Evolutionary conservation across 2,329 filamentous ascomycete genomes (phyloP), one percentile per base, ranked within the genome.

Genomic region (Esteya vermicola): DNA sequence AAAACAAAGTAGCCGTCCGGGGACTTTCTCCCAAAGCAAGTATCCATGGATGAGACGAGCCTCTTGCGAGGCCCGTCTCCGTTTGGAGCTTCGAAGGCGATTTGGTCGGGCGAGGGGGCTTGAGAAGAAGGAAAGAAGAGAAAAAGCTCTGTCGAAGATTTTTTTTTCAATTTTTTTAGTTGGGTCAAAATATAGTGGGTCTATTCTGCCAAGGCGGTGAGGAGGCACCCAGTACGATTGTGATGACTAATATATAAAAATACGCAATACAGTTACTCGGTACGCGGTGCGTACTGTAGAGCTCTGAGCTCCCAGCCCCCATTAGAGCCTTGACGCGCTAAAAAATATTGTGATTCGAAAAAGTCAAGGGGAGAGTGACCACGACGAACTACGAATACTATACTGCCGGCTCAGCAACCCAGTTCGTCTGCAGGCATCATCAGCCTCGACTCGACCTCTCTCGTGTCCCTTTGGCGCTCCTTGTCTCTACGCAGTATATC

Each of bases 11-110:
- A 41, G 33, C 45, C 79, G 88, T 95, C 89, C 89, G 89, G 89
- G 89, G 89, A 96, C 89, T 96, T 96, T 96, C 89, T 94, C 89
- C 89, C 86, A 91, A 95, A 95, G 88, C 88, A 58, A 30, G 25
- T 19, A n/a, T 14, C 53, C 48, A 51, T 55, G 47, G n/a, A 37
- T 45, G 51, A 55, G 53, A 57, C 48, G 54, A 57, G 57, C 30
- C 32, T 22, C 19, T 4, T 63, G 50, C 60, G 53, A 52, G 52
- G 58, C 54, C 52, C 54, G 56, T 74, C 70, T 82, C 85, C 81
- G 85, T 93, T 67, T 81, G 84, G 86, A 85, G 88, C 89, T 95
- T 94, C 81, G 86, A 93, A 78, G 81, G 88, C 89, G 89, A 95
- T 94, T 85, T 85, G 85, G 45, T 95, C 77, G 85, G 88, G 73